Percentiles rank a stretch among this genome's conserved stretches.
Evolutionary conservation across 2,329 filamentous ascomycete genomes (phyloP).

Genomic region (Xenoacremonium recifei): DNA sequence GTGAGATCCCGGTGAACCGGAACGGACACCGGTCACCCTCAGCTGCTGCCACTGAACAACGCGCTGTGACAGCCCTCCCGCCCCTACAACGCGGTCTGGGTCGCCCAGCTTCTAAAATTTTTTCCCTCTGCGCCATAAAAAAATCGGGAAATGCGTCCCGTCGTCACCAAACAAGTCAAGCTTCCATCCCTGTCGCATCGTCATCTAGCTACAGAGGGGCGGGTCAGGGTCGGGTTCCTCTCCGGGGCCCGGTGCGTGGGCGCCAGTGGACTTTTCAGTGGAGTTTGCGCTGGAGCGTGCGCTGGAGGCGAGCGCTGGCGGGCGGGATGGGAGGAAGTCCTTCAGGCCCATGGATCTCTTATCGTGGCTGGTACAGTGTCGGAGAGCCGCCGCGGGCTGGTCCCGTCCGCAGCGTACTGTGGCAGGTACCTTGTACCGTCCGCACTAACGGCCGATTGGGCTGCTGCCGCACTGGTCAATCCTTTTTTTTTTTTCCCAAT

Average conservation of each 20-base stretch:
- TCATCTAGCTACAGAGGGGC: not conserved
- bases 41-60: not conserved
- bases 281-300: no score
- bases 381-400: no score
- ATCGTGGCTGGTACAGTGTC: no score
- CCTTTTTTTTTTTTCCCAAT: not conserved
- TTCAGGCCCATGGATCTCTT: no score
- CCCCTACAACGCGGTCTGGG: not conserved
- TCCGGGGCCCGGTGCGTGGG: no score
- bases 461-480: not conserved
- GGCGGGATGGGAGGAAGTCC: no score
- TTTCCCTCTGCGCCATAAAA: constrained; percentile 1
- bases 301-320: no score
- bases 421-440: no score
- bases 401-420: no score
- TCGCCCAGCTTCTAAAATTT: not conserved
- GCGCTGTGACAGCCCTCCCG: not conserved
- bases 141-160: not conserved
- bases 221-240: not conserved
- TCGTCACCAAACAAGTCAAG: not conserved
- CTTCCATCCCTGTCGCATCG: not conserved
- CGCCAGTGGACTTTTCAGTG: no score
- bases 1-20: not conserved
- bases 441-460: no score
- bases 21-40: not conserved